Evolutionary conservation across 108 stramenopile species (phyloP).

Genomic region (Cyclotella atomus): DNA sequence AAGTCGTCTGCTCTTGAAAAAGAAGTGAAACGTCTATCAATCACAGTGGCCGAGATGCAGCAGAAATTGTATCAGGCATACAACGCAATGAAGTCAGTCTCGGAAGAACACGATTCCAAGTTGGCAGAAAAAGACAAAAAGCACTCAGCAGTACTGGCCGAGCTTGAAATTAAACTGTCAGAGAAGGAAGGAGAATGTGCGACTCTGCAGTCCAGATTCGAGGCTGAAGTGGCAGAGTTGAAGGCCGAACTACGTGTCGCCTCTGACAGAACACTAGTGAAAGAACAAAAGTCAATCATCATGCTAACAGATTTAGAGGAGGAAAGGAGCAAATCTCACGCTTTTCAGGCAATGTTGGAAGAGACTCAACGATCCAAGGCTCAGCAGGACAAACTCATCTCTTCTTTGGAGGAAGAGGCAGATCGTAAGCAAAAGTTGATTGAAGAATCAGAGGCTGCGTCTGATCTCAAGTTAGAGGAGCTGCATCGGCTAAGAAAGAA

Average conservation of each 20-base stretch:
- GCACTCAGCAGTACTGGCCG: too few relatives aligned
- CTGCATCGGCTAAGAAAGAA: not conserved
- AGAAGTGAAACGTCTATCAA: not conserved
- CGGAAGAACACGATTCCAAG: not conserved
- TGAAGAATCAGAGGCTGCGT: constrained; percentile 1
- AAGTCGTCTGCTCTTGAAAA: constrained; percentile 11
- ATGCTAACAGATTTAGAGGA: not conserved
- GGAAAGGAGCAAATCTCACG: not conserved
- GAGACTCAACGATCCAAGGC: constrained; percentile 10
- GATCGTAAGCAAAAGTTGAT: constrained; percentile 2
- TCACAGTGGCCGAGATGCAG: not conserved
- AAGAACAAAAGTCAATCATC: not conserved
- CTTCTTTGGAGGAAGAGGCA: constrained; percentile 6
- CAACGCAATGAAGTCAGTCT: constrained; percentile 2
- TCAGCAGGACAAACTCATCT: not conserved
- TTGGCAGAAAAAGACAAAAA: not conserved
- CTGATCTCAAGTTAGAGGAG: constrained; percentile 1
- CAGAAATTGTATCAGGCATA: constrained; percentile 7
- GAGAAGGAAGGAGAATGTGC: not conserved
- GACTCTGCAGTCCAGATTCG: not conserved
- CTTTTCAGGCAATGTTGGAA: not conserved
- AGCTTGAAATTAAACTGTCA: not conserved
- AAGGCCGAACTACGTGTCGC: not conserved
- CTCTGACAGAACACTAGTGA: not conserved
- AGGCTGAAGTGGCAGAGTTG: not conserved